phyloP scores from a whole-genome alignment of 208 protist genomes.

The Crithidia fasciculata region DNA sequence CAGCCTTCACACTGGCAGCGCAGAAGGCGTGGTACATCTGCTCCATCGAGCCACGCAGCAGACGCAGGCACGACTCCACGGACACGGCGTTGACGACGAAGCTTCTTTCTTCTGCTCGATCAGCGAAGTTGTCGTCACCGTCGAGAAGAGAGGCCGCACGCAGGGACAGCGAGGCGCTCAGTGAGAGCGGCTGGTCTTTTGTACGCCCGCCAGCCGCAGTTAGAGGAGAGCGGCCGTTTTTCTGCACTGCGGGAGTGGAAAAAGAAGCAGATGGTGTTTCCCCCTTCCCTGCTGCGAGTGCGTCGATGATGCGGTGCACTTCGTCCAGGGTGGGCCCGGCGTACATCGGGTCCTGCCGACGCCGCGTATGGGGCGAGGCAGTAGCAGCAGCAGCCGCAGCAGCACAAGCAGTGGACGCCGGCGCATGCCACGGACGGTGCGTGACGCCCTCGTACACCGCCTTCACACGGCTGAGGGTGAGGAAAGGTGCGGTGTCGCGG shows the following conservation, averaged over 20 bases:
- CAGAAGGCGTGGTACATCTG: conserved; percentile 22
- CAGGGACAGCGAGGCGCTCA: not conserved
- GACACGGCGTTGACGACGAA: not conserved
- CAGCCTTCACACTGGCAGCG: not conserved
- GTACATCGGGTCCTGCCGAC: conserved; percentile 1
- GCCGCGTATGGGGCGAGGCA: not conserved
- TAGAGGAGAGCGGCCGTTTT: too few relatives aligned
- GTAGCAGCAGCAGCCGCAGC: not conserved
- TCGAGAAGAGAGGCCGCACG: too few relatives aligned
- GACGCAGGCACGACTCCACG: not conserved
- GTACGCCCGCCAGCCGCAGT: too few relatives aligned
- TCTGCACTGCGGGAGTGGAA: too few relatives aligned
- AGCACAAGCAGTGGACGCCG: not conserved
- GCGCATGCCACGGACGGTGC: conserved; percentile 17
- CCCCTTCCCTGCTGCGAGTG: conserved; percentile 14
- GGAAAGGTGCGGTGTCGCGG: conserved; percentile 3
- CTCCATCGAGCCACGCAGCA: conserved; percentile 32
- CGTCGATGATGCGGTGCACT: conserved; percentile 47
- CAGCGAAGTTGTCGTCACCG: not conserved
- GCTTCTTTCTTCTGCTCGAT: not conserved
- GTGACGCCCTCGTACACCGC: conserved; percentile 33
- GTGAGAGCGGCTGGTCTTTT: not conserved
- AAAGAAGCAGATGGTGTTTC: not conserved
- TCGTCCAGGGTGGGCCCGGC: conserved; percentile 43
- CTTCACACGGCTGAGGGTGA: conserved; percentile 15